These are phyloP conservation scores for Colletotrichum kahawae DNA, from an alignment of 2,329 filamentous ascomycete species.

Conservation along the genomic window DNA sequence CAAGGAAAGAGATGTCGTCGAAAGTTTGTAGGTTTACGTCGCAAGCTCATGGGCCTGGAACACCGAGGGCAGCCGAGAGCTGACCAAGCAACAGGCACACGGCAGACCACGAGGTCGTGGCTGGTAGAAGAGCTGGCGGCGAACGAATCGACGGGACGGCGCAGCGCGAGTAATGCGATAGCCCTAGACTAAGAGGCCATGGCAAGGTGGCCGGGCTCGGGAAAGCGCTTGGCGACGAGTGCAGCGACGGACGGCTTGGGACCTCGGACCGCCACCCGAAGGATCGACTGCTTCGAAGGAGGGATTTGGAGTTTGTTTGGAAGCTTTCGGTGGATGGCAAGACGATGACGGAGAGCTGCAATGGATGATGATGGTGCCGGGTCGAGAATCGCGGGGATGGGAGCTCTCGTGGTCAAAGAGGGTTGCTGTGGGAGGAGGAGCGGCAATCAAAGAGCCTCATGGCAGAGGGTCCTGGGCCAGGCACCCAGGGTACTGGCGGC, in stretches of 20 bases:
- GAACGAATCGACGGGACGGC: conserved; percentile 13
- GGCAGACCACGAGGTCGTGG: conserved; percentile 7
- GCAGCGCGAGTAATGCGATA: conserved; percentile 20
- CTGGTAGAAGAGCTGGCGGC: background rate
- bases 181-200: conserved; percentile 4
- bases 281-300: background rate
- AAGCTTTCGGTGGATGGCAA: background rate
- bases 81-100: conserved; percentile 9
- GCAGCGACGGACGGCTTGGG: background rate
- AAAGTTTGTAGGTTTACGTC: background rate
- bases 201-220: background rate
- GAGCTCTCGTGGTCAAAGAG: background rate
- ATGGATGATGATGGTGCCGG: background rate
- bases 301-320: background rate
- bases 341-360: background rate
- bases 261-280: conserved; percentile 14
- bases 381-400: background rate
- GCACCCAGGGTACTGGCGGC: conserved; percentile 1
- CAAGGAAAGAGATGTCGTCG: background rate
- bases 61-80: background rate
- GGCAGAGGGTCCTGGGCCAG: background rate
- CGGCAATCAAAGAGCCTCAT: background rate
- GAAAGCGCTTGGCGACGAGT: conserved; percentile 1
- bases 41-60: background rate
- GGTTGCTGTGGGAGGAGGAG: background rate